A percentile compares a stretch with the other conserved stretches of the same genome.
These are phyloP conservation scores for Colletotrichum sp. DNA, from an alignment of 2,329 filamentous ascomycete genomes.

Conservation along the genomic window DNA sequence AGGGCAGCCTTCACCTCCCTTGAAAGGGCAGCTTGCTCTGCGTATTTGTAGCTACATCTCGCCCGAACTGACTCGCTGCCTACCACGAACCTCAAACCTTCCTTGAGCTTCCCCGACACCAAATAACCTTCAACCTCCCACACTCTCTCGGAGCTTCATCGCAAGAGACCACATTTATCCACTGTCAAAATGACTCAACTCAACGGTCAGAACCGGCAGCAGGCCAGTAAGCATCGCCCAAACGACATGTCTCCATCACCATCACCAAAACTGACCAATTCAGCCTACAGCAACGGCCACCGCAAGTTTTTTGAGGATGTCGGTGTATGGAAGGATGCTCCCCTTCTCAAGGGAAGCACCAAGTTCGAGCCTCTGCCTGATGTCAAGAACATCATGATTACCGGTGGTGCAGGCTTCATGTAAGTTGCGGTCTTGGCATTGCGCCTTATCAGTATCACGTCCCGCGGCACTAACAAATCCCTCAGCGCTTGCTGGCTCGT, in stretches of 20 bases:
- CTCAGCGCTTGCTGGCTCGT: slow-evolving; percentile 81
- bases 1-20: slow-evolving; percentile 11
- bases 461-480: slow-evolving; percentile 3
- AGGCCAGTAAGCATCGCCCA: neutral
- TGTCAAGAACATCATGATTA: slow-evolving; percentile 83
- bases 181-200: neutral
- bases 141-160: neutral
- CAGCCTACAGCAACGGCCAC: slow-evolving; percentile 30
- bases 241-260: neutral
- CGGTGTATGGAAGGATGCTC: slow-evolving; percentile 75
- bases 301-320: slow-evolving; percentile 60
- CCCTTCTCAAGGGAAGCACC: slow-evolving; percentile 71
- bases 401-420: slow-evolving; percentile 87
- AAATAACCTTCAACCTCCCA: neutral
- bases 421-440: slow-evolving; percentile 45
- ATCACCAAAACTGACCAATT: neutral
- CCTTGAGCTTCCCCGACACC: neutral
- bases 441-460: neutral
- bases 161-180: neutral
- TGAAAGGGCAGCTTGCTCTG: slow-evolving; percentile 2
- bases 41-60: slow-evolving; percentile 15
- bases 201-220: slow-evolving; percentile 14
- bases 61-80: slow-evolving; percentile 15
- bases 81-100: neutral
- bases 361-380: slow-evolving; percentile 72